Percentiles rank a stretch among this genome's conserved stretches.
These are phyloP conservation scores for Pleurotus giganteus DNA, from an alignment of 768 basidiomycete species.

Conservation along the genomic window DNA sequence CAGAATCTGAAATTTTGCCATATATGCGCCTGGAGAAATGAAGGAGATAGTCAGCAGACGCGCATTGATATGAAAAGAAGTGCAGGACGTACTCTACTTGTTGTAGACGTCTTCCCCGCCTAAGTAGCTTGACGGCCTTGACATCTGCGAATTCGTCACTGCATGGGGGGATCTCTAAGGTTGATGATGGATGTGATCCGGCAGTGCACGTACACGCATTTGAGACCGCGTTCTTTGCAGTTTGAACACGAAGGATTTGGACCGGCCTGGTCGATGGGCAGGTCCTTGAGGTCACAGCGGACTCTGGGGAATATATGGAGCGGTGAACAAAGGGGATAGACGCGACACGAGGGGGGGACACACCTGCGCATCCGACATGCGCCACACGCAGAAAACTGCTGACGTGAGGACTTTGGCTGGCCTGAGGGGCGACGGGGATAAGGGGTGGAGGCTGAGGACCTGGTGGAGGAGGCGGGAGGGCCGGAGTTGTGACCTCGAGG, in stretches of 20 bases:
- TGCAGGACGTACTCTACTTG: constrained; percentile 70
- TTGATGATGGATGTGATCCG: background rate
- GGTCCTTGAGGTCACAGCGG: constrained; percentile 90
- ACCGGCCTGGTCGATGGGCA: constrained; percentile 49
- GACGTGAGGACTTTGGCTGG: constrained; percentile 74
- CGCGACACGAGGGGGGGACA: constrained; percentile 16
- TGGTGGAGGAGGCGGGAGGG: constrained; percentile 32
- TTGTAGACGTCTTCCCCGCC: constrained; percentile 76
- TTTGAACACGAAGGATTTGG: constrained; percentile 72
- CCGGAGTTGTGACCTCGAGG: constrained; percentile 45
- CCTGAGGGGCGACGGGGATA: constrained; percentile 50
- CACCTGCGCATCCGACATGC: constrained; percentile 89
- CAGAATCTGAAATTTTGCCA: constrained; percentile 58
- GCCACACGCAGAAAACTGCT: constrained; percentile 92
- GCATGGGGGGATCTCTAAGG: constrained; percentile 12
- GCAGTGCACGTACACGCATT: constrained; percentile 81
- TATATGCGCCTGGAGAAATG: constrained; percentile 62
- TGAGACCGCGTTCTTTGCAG: constrained; percentile 83
- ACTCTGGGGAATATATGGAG: constrained; percentile 51
- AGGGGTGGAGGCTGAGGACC: constrained; percentile 22
- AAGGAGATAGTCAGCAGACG: constrained; percentile 11
- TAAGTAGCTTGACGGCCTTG: constrained; percentile 83
- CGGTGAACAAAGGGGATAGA: constrained; percentile 5
- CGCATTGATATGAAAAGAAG: background rate
- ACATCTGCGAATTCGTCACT: constrained; percentile 93